Conservation (phyloP, 176 grass and related monocot genomes). For the Bothriochloa decipiens region DNA sequence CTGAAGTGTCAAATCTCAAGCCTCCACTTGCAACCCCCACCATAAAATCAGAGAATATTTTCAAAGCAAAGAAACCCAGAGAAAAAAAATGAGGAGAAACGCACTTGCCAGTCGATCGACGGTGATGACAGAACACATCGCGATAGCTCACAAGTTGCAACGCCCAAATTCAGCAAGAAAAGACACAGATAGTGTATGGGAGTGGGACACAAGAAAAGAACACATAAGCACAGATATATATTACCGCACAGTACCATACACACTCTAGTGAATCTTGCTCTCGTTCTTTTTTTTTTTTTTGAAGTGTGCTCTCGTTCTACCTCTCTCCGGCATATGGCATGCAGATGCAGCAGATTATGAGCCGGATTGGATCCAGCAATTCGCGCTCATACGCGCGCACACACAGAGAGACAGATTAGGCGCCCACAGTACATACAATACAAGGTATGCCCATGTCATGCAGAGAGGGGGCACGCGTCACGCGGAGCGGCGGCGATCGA, state of each 20-base stretch:
- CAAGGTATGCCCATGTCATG: slow-evolving; percentile 36
- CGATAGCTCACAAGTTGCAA: slow-evolving; percentile 37
- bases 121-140: slow-evolving; percentile 31
- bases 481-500: background rate
- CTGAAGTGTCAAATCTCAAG: background rate
- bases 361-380: slow-evolving; percentile 8
- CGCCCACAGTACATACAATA: slow-evolving; percentile 49
- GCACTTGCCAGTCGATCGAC: slow-evolving; percentile 6
- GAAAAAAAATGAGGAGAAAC: background rate
- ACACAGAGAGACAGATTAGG: slow-evolving; percentile 7
- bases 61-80: slow-evolving; percentile 8
- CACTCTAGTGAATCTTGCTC: background rate
- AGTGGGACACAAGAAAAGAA: slow-evolving; percentile 14
- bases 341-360: slow-evolving; percentile 28
- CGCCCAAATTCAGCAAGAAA: background rate
- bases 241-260: slow-evolving; percentile 39
- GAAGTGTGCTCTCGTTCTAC: background rate
- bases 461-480: slow-evolving; percentile 27
- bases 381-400: background rate
- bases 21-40: background rate
- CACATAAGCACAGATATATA: background rate
- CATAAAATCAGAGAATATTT: slow-evolving; percentile 47
- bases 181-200: background rate
- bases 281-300: background rate
- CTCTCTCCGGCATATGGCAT: slow-evolving; percentile 14